Evolutionary conservation across 768 basidiomycete genomes (phyloP).

Genomic region (Holtermanniella nyarrowii): DNA sequence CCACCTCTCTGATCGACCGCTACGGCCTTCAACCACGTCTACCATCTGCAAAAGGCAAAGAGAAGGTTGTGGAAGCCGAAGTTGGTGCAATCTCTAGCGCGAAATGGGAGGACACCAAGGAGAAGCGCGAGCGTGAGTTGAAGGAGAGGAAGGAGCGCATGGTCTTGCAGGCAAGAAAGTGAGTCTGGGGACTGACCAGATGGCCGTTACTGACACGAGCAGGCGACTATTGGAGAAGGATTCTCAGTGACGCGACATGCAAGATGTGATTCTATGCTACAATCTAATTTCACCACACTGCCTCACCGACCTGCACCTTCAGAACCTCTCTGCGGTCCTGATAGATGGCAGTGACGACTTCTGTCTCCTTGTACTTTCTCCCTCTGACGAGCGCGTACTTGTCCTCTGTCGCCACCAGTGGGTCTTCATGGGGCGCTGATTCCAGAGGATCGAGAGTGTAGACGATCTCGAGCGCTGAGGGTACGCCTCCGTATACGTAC

Average conservation of each 20-base stretch:
- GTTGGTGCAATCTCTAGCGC: not conserved
- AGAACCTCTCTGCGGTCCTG: slow-evolving; percentile 7
- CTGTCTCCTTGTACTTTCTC: slow-evolving; percentile 17
- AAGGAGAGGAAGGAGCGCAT: slow-evolving; percentile 38
- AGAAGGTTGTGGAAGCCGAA: slow-evolving; percentile 7
- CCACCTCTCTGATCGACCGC: not conserved
- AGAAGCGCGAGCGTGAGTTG: slow-evolving; percentile 30
- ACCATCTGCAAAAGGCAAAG: slow-evolving; percentile 21
- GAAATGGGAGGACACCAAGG: slow-evolving; percentile 34
- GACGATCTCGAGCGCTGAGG: slow-evolving; percentile 77
- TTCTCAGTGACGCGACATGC: not conserved
- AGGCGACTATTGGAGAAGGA: not conserved
- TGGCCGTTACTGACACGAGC: not conserved
- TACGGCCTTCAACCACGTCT: slow-evolving; percentile 1
- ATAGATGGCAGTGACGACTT: slow-evolving; percentile 28
- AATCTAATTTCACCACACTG: slow-evolving; percentile 8
- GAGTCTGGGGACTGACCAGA: slow-evolving; percentile 9
- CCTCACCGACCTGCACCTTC: slow-evolving; percentile 11
- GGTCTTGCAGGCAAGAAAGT: slow-evolving; percentile 39
- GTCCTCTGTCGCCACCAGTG: slow-evolving; percentile 10
- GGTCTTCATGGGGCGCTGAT: slow-evolving; percentile 20
- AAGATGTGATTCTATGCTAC: not conserved
- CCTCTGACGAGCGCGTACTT: slow-evolving; percentile 4
- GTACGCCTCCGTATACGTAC: slow-evolving; percentile 84
- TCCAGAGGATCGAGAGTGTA: slow-evolving; percentile 65